phyloP scores from a whole-genome alignment of 1,284 basidiomycete species.

The Bjerkandera adusta region DNA sequence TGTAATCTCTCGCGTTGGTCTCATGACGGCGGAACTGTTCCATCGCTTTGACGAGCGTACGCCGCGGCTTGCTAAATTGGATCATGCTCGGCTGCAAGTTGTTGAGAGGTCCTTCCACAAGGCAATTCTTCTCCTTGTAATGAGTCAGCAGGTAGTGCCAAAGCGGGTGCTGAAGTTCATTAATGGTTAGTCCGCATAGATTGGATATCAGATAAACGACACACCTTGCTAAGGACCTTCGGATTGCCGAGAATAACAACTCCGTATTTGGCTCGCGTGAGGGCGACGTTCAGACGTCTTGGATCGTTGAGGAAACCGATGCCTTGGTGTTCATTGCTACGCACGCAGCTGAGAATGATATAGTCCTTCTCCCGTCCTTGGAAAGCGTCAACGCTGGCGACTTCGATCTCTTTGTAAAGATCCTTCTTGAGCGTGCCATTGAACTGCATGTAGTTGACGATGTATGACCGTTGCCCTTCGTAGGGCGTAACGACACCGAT shows the following conservation, averaged over 20 bases:
- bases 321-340: constrained; percentile 99
- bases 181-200: constrained; percentile 15
- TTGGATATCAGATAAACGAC: constrained; percentile 23
- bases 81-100: constrained; percentile 99
- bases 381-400: constrained; percentile 98
- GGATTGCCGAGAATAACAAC: constrained; percentile 98
- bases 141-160: constrained; percentile 99
- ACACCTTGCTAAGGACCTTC: constrained; percentile 96
- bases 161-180: constrained; percentile 75
- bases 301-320: constrained; percentile 99
- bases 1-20: constrained; percentile 76
- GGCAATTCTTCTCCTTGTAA: constrained; percentile 93
- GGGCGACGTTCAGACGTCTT: constrained; percentile 92
- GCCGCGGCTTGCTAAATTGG: constrained; percentile 94
- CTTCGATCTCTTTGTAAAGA: constrained; percentile 98
- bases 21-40: constrained; percentile 91
- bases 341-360: constrained; percentile 98
- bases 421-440: constrained; percentile 99
- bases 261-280: constrained; percentile 97
- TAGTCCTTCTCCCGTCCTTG: constrained; percentile 99
- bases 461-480: constrained; percentile 98
- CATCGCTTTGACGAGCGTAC: constrained; percentile 81
- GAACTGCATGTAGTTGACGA: constrained; percentile 99
- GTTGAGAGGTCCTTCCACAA: constrained; percentile 96
- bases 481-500: constrained; percentile 99